A percentile compares a stretch with the other conserved stretches of the same genome.
Evolutionary conservation across 805 yeast species (phyloP).

Genomic region (Candida krabiensis): DNA sequence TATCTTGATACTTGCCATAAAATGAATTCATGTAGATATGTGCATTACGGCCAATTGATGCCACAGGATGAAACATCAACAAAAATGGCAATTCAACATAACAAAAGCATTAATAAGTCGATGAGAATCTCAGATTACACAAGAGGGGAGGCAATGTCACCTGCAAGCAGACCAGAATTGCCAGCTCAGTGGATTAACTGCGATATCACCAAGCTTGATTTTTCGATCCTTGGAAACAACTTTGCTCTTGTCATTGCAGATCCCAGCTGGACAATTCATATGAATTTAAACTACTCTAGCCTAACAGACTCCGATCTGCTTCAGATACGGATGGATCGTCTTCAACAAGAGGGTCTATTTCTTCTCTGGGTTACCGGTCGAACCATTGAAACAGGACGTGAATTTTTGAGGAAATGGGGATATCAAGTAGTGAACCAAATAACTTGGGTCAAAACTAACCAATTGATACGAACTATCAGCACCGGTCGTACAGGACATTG

Average conservation of each 20-base stretch:
- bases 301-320: slow-evolving; percentile 76
- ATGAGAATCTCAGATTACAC: slow-evolving; percentile 41
- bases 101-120: slow-evolving; percentile 19
- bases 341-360: slow-evolving; percentile 83
- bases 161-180: slow-evolving; percentile 20
- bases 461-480: slow-evolving; percentile 81
- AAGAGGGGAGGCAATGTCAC: slow-evolving; percentile 44
- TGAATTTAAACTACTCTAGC: slow-evolving; percentile 75
- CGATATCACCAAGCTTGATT: slow-evolving; percentile 74
- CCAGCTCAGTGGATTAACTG: slow-evolving; percentile 86
- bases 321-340: slow-evolving; percentile 58
- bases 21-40: slow-evolving; percentile 72
- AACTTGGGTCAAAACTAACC: slow-evolving; percentile 90
- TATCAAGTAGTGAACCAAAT: slow-evolving; percentile 75
- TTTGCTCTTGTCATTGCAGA: slow-evolving; percentile 86
- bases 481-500: slow-evolving; percentile 98
- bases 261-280: slow-evolving; percentile 97
- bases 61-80: slow-evolving; percentile 33
- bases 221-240: slow-evolving; percentile 64
- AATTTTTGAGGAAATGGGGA: slow-evolving; percentile 79
- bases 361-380: slow-evolving; percentile 95
- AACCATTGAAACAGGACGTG: slow-evolving; percentile 84
- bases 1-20: slow-evolving; percentile 93
- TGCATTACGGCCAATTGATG: slow-evolving; percentile 65
- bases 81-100: slow-evolving; percentile 17